Base-by-base conservation (phyloP, 2,329 filamentous ascomycete species). In the Hypomyces rosellus region DNA sequence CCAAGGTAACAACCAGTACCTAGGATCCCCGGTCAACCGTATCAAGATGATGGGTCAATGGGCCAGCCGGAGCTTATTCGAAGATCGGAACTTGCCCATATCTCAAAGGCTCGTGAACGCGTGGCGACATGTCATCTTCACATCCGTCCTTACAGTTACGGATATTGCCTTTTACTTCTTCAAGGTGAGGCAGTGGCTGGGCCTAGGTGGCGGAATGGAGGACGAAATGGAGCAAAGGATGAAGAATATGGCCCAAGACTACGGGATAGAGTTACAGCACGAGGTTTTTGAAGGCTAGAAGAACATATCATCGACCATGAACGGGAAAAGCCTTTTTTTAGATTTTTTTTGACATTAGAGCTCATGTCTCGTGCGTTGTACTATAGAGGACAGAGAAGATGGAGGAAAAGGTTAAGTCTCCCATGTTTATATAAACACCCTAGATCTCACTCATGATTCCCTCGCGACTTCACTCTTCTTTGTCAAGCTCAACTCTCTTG, bases 1-100 rank as follows among this genome's bases (percentile, higher is more conserved):
- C 2, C 90, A 96, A 69, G 89, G 85, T 5, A 95, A 95, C 69
- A 95, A 96, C 65, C 89, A 95, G 64, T 92, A 87, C 68, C 78
- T 96, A 46, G 90, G 90, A 18, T 89, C 85, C 1, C 91, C 91
- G 0, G 89, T 96, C 40, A 96, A 96, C 67, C 77, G 93, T 1
- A 82, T 97, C 67, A 96, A 96, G 72, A 90, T 95, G 65, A 96
- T 93, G 55, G 91, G 91, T 18, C 77, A 83, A 51, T 97, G 92
- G 92, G 92, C 92, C 1, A 88, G 83, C 53, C 76, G 88, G 18
- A 90, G 89, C 48, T 72, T 97, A n/a, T 85, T 86, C 20, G 84
- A 95, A 68, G 84, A 85, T 56, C 77, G 74, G 14, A 80, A 87
- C 63, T 71, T 89, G 50, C 78, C 78, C 3, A 73, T 80, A 51